phyloP scores from a whole-genome alignment of 177 flowering plant genomes.

The Vitis hybrid region DNA sequence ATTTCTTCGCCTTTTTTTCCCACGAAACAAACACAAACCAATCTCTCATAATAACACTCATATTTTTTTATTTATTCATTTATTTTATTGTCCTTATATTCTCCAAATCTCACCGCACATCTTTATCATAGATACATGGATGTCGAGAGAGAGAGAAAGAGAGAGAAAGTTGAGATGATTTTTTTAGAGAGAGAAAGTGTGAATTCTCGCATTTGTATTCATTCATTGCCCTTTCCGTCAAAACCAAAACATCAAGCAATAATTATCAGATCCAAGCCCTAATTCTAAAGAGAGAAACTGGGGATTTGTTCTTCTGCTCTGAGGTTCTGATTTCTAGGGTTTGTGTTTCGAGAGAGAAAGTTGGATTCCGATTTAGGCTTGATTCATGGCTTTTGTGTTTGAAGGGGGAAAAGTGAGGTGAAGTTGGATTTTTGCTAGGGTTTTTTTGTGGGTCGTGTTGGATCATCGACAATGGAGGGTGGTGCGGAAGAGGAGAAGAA shows the following conservation, averaged over 20 bases:
- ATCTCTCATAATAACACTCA: no score
- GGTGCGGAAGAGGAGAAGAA: conserved; percentile 53
- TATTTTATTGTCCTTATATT: conserved; percentile 2
- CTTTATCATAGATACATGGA: conserved; percentile 21
- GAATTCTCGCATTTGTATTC: not conserved
- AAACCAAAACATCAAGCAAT: not conserved
- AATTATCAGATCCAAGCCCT: not conserved
- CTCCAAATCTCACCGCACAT: conserved; percentile 48
- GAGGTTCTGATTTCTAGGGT: conserved; percentile 18
- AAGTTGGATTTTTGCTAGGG: not conserved
- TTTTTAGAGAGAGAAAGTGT: not conserved
- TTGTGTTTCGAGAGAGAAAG: not conserved
- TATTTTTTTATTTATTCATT: not conserved
- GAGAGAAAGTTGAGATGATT: not conserved
- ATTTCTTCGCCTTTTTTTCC: not conserved
- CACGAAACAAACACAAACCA: no score
- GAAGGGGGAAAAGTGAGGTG: no score
- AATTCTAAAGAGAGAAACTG: not conserved
- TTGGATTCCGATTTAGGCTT: no score
- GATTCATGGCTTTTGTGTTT: no score
- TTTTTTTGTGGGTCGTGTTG: not conserved
- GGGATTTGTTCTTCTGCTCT: not conserved
- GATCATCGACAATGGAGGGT: conserved; percentile 38
- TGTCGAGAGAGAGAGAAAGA: not conserved
- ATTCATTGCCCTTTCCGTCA: conserved; percentile 2